A percentile compares a stretch with the other conserved stretches of the same genome.
Evolutionary conservation across 1,139 yeast species (phyloP).

Genomic region (Saccharomycopsis hybrid): DNA sequence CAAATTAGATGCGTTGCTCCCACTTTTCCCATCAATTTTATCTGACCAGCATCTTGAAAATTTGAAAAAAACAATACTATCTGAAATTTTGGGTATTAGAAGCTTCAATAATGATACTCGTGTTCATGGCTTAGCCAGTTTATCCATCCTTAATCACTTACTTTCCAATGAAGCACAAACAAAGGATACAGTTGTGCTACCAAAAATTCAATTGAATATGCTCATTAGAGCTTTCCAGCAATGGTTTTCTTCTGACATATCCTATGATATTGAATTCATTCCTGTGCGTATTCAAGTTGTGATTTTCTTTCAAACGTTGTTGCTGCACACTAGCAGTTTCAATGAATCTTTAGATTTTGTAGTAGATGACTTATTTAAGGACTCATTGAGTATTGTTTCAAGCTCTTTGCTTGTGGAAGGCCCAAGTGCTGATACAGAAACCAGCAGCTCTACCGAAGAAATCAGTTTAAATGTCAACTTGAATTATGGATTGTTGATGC

Average conservation of each 20-base stretch:
- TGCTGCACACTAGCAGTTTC: neutral
- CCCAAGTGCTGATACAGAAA: slow-evolving; percentile 23
- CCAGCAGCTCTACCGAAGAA: neutral
- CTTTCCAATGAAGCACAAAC: neutral
- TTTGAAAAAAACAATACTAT: slow-evolving; percentile 7
- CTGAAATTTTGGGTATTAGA: slow-evolving; percentile 10
- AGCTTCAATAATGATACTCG: neutral
- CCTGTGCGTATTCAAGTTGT: slow-evolving; percentile 47
- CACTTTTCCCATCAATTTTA: slow-evolving; percentile 4
- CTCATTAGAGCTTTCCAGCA: slow-evolving; percentile 42
- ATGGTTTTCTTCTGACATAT: slow-evolving; percentile 58
- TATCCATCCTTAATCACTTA: slow-evolving; percentile 7
- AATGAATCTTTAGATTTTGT: slow-evolving; percentile 8
- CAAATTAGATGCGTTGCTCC: slow-evolving; percentile 4
- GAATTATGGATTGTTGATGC: slow-evolving; percentile 42
- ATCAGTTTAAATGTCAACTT: slow-evolving; percentile 30
- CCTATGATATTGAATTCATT: slow-evolving; percentile 51
- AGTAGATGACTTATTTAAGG: slow-evolving; percentile 6
- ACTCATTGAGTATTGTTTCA: slow-evolving; percentile 9
- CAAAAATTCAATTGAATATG: slow-evolving; percentile 39
- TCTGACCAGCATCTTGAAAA: slow-evolving; percentile 4
- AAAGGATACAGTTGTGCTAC: neutral
- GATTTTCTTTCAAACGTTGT: slow-evolving; percentile 30
- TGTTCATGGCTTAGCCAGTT: neutral
- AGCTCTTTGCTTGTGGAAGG: slow-evolving; percentile 5